Base-by-base conservation (phyloP, 192 early-diverging fungal genomes). In the Jimgerdemannia lactiflua region DNA sequence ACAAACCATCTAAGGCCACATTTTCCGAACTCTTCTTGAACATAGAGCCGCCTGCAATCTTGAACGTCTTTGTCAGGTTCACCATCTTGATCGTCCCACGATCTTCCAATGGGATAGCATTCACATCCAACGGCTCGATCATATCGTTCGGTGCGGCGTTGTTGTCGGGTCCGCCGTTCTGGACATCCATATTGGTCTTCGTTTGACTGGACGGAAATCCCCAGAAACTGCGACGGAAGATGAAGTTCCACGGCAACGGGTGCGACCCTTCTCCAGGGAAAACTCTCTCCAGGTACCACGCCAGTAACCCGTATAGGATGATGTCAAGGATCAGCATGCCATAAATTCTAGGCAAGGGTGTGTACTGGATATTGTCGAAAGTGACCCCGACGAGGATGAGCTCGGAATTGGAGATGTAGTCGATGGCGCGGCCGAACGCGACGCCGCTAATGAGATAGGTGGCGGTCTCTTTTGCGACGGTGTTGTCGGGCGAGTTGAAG, bases 261-360 rank as follows among this genome's bases (percentile, higher is more conserved):
- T 75, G 70, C 14, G 83, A 77, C 40, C 44, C 75, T 71, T 83
- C 73, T 17, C 74, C 77, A 4, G 86, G 86, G 69, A 87, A 75
- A 40, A 87, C 73, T 0, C 81, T 70, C 65, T 80, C 77, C n/a
- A 84, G 70, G 71, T 87, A 87, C 86, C 86, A 87, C 9, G 79
- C 84, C 43, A 87, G 70, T 41, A 79, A 76, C 69, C 79, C 68
- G 65, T 79, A 87, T 9, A 86, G 59, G 39, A 83, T 42, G 54
- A 70, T 70, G n/a, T 83, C 79, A 2, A 75, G 14, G 2, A 75
- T 74, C 82, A 83, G 44, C 79, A 83, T 81, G 71, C 74, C 78
- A 18, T 80, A 40, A 0, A 76, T 72, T 17, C 75, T 81, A 6
- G 69, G 78, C 66, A 75, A 72, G 18, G 78, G 76, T 3, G 78